Conservation (phyloP, 106 monocot species). For the Alisma plantagoaquatica region DNA sequence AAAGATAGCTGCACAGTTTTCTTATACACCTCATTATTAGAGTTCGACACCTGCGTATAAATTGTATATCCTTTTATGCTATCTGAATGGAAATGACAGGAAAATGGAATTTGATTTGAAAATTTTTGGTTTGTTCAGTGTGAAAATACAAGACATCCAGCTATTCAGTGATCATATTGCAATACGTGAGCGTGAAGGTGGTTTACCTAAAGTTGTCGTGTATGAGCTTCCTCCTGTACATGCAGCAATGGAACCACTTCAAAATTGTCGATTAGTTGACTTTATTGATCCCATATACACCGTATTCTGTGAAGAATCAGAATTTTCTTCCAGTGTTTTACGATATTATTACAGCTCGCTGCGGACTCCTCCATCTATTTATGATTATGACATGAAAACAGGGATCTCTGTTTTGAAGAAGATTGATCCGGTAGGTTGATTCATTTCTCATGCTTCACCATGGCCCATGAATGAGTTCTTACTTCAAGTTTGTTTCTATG, state of each 20-base stretch:
- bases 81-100: too few species aligned
- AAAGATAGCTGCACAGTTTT: too few species aligned
- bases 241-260: constrained; percentile 27
- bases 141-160: constrained; percentile 43
- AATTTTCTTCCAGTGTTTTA: constrained; percentile 34
- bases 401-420: constrained; percentile 50
- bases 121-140: constrained; percentile 24
- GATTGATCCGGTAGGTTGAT: constrained; percentile 35
- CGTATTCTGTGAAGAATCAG: constrained; percentile 26
- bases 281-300: constrained; percentile 48
- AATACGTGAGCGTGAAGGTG: constrained; percentile 49
- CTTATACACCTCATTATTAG: too few species aligned
- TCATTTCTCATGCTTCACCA: too few species aligned
- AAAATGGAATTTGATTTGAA: not conserved
- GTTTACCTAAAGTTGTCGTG: constrained; percentile 38
- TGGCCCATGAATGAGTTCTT: too few species aligned
- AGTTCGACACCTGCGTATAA: too few species aligned
- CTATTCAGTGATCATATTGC: constrained; percentile 47
- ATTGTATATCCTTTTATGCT: too few species aligned
- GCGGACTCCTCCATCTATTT: constrained; percentile 46
- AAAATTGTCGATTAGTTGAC: constrained; percentile 25
- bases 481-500: too few species aligned
- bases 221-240: constrained; percentile 36
- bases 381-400: constrained; percentile 52
- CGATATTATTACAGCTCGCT: constrained; percentile 55